A percentile compares a stretch with the other conserved stretches of the same genome.
phyloP scores from a whole-genome alignment of 192 early-diverging fungal species.

The Coemansia sp. region DNA sequence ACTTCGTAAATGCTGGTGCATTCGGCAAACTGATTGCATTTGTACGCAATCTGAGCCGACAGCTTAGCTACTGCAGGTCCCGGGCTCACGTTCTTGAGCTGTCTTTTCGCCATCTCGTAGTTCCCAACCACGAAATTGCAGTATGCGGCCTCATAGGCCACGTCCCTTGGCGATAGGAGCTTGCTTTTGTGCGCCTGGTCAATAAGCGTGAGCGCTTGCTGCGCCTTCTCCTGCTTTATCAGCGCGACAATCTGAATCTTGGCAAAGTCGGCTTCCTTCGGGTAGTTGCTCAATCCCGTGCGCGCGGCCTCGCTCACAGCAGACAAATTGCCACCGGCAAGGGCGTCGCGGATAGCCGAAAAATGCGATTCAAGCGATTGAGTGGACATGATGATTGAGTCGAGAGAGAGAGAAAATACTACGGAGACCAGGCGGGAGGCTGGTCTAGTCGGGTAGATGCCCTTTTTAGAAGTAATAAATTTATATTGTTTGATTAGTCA shows the following conservation, averaged over 20 bases:
- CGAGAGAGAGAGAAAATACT: no score
- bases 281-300: slow-evolving; percentile 22
- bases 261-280: slow-evolving; percentile 36
- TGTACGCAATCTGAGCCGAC: slow-evolving; percentile 54
- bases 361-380: slow-evolving; percentile 31
- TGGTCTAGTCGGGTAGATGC: no score
- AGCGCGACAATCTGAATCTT: slow-evolving; percentile 49
- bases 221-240: slow-evolving; percentile 37
- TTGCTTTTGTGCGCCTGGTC: slow-evolving; percentile 20
- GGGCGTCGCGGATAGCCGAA: slow-evolving; percentile 30
- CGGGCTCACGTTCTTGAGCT: slow-evolving; percentile 14
- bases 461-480: no score
- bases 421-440: no score
- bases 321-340: slow-evolving; percentile 18
- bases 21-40: slow-evolving; percentile 31
- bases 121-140: slow-evolving; percentile 39
- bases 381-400: no score
- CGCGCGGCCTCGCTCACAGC: slow-evolving; percentile 21
- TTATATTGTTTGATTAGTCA: no score
- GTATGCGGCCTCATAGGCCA: slow-evolving; percentile 45
- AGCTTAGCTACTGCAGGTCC: slow-evolving; percentile 17
- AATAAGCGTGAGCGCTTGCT: slow-evolving; percentile 31
- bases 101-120: slow-evolving; percentile 25
- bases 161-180: slow-evolving; percentile 10
- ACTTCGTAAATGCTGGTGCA: slow-evolving; percentile 33